phyloP scores from a whole-genome alignment of 2,329 filamentous ascomycete species.

The Purpureocillium lavendulum region DNA sequence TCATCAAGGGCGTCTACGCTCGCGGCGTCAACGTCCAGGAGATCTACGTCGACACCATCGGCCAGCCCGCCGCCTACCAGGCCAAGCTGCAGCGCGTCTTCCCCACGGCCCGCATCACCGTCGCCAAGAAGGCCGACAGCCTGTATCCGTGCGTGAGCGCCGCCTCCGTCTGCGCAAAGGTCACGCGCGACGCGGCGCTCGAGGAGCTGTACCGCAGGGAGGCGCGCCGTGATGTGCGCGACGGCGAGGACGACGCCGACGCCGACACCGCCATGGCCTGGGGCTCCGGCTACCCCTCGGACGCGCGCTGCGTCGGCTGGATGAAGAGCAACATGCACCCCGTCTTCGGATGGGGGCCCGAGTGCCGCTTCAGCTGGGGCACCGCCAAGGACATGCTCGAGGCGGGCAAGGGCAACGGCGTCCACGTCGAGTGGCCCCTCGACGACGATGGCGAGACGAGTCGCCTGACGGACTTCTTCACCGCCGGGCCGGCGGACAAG shows the following conservation, averaged over 20 bases:
- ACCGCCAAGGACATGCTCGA: slow-evolving; percentile 93
- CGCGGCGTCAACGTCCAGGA: slow-evolving; percentile 75
- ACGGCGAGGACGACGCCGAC: slow-evolving; percentile 19
- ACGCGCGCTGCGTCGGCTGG: slow-evolving; percentile 74
- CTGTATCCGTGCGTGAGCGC: slow-evolving; percentile 89
- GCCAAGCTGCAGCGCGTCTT: slow-evolving; percentile 76
- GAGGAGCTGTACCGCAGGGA: slow-evolving; percentile 61
- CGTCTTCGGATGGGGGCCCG: slow-evolving; percentile 88
- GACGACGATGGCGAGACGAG: slow-evolving; percentile 61
- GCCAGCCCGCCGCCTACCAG: slow-evolving; percentile 75
- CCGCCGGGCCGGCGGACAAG: slow-evolving; percentile 30
- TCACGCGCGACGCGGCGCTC: slow-evolving; percentile 83
- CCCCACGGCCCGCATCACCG: slow-evolving; percentile 65
- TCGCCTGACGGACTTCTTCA: slow-evolving; percentile 71
- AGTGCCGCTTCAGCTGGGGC: slow-evolving; percentile 93
- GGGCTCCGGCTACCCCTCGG: slow-evolving; percentile 92
- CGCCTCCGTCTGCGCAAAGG: slow-evolving; percentile 90
- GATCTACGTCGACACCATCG: slow-evolving; percentile 94
- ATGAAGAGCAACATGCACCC: slow-evolving; percentile 81
- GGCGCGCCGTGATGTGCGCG: slow-evolving; percentile 19
- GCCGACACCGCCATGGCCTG: slow-evolving; percentile 47
- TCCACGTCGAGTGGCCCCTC: slow-evolving; percentile 76
- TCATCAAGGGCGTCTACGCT: slow-evolving; percentile 71
- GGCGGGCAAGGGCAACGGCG: slow-evolving; percentile 53
- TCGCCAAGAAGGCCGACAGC: slow-evolving; percentile 87